Evolutionary conservation across 1,139 yeast genomes (phyloP).

Genomic region (Geotrichum cucujoidarum): DNA sequence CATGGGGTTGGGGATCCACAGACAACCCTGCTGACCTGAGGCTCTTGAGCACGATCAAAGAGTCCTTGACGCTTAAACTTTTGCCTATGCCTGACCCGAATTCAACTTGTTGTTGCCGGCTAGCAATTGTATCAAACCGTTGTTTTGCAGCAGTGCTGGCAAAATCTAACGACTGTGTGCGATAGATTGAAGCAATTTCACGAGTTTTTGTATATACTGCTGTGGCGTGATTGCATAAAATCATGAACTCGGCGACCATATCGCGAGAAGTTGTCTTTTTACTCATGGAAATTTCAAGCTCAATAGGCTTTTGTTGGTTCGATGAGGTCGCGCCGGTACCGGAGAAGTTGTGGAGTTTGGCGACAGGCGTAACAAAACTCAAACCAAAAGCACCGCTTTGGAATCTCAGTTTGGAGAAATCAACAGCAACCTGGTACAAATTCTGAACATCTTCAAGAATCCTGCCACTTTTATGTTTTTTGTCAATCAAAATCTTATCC

Average conservation of each 20-base stretch:
- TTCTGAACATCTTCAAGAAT: slow-evolving; percentile 36
- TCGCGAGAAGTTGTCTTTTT: slow-evolving; percentile 11
- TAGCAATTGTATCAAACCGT: slow-evolving; percentile 19
- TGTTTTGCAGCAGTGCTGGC: slow-evolving; percentile 6
- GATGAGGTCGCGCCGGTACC: slow-evolving; percentile 25
- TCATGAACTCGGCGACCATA: slow-evolving; percentile 79
- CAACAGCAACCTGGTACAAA: slow-evolving; percentile 37
- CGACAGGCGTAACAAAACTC: slow-evolving; percentile 23
- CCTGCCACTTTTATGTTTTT: slow-evolving; percentile 4
- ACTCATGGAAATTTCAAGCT: slow-evolving; percentile 6
- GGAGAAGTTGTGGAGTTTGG: slow-evolving; percentile 22
- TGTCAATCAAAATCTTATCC: slow-evolving; percentile 34
- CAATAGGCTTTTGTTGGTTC: not conserved
- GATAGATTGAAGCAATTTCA: slow-evolving; percentile 55
- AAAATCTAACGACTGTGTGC: slow-evolving; percentile 44
- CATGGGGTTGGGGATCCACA: slow-evolving; percentile 46
- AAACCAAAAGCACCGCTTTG: slow-evolving; percentile 38
- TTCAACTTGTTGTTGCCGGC: slow-evolving; percentile 22
- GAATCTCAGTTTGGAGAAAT: slow-evolving; percentile 36
- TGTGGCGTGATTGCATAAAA: slow-evolving; percentile 61
- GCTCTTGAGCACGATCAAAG: slow-evolving; percentile 25
- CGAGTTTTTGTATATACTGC: slow-evolving; percentile 48
- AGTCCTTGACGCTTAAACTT: slow-evolving; percentile 6
- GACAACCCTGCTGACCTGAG: slow-evolving; percentile 43
- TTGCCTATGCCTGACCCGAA: slow-evolving; percentile 22